These are phyloP conservation scores for Clitoria ternatea DNA, from an alignment of 306 rosid genomes.

Conservation along the genomic window DNA sequence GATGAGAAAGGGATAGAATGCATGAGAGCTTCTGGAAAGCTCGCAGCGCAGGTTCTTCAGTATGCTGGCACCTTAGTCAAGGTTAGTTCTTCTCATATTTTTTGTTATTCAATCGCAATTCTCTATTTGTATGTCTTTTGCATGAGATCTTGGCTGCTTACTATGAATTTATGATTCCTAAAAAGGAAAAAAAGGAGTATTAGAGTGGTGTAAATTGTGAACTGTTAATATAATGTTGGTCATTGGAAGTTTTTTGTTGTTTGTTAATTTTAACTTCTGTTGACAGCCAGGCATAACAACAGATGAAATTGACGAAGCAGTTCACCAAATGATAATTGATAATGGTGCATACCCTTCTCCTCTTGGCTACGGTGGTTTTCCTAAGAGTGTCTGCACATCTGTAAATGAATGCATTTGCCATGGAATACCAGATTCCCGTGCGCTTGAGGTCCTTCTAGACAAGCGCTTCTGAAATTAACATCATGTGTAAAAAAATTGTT, in stretches of 20 bases:
- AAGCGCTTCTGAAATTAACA: conserved; percentile 5
- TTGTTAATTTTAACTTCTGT: conserved; percentile 48
- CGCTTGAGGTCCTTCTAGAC: conserved; percentile 59
- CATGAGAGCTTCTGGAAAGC: conserved; percentile 95
- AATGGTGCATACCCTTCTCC: conserved; percentile 97
- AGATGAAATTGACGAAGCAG: conserved; percentile 92
- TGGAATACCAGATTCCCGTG: conserved; percentile 89
- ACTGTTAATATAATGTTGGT: conserved; percentile 1
- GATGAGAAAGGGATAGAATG: conserved; percentile 75
- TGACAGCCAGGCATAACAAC: conserved; percentile 95
- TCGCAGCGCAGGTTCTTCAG: conserved; percentile 95
- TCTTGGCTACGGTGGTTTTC: conserved; percentile 92
- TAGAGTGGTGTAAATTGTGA: not conserved
- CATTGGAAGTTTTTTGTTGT: too few species aligned
- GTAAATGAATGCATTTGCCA: conserved; percentile 97
- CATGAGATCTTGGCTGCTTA: not conserved
- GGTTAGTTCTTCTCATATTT: conserved; percentile 44
- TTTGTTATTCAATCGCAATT: not conserved
- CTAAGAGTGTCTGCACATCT: conserved; percentile 97
- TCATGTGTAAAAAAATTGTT: not conserved
- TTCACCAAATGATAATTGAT: conserved; percentile 91
- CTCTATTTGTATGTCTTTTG: not conserved
- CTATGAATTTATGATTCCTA: not conserved
- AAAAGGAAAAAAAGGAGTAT: too few species aligned
- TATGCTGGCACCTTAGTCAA: conserved; percentile 88